Evolutionary conservation across 2,329 filamentous ascomycete species (phyloP).

Genomic region (Diaporthe batatas): DNA sequence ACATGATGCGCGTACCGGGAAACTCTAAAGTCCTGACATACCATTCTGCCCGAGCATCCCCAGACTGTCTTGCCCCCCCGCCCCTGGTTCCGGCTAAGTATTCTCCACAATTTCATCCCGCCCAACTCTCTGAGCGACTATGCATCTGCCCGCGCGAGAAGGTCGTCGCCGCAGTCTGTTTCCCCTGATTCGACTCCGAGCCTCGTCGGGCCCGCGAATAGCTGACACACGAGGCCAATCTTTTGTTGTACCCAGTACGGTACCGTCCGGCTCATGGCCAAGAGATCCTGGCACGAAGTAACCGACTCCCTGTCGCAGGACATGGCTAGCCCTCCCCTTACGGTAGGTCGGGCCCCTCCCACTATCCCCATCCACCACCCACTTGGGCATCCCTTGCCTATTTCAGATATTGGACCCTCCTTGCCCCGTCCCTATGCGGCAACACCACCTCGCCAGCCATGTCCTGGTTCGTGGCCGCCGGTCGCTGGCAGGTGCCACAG

Average conservation of each 20-base stretch:
- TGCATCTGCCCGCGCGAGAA: slow-evolving; percentile 19
- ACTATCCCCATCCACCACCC: background rate
- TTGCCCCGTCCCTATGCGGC: slow-evolving; percentile 22
- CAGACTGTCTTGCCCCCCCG: slow-evolving; percentile 25
- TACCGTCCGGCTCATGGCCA: slow-evolving; percentile 32
- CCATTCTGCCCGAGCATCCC: slow-evolving; percentile 30
- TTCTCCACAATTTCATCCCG: slow-evolving; percentile 29
- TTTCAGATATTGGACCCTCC: slow-evolving; percentile 23
- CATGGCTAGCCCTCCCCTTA: slow-evolving; percentile 32
- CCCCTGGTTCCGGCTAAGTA: slow-evolving; percentile 28
- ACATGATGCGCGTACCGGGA: slow-evolving; percentile 18
- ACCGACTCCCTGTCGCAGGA: slow-evolving; percentile 31
- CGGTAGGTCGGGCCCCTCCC: slow-evolving; percentile 8
- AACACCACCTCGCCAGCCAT: slow-evolving; percentile 14
- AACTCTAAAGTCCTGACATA: slow-evolving; percentile 24
- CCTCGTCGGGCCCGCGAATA: slow-evolving; percentile 2
- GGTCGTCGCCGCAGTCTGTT: slow-evolving; percentile 27
- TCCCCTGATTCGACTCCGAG: slow-evolving; percentile 27
- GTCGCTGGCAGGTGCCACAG: background rate
- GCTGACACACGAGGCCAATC: slow-evolving; percentile 24
- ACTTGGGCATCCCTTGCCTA: background rate
- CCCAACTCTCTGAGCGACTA: slow-evolving; percentile 32
- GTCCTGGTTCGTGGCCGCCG: background rate
- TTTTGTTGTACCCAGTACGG: slow-evolving; percentile 21
- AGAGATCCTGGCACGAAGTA: slow-evolving; percentile 36